Percentiles rank a stretch among this genome's conserved stretches.
These are phyloP conservation scores for Thielaviopsis musarum DNA, from an alignment of 2,329 filamentous ascomycete species.

Conservation along the genomic window DNA sequence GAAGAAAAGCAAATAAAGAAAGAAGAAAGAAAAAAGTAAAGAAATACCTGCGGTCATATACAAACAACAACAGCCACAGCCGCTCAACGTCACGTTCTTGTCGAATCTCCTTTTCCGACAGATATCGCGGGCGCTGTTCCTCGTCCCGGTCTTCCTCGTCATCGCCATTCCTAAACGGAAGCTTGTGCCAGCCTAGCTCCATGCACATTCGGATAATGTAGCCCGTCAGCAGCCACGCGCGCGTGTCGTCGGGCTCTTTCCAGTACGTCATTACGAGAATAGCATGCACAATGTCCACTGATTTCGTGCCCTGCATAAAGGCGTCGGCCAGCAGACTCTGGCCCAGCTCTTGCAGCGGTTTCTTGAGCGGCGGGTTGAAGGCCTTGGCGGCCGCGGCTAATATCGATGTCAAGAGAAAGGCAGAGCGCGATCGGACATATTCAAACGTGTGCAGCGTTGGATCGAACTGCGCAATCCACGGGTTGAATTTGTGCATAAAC, in stretches of 20 bases:
- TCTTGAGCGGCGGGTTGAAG: constrained; percentile 20
- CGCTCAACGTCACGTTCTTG: constrained; percentile 21
- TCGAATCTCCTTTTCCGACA: constrained; percentile 14
- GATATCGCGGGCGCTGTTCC: not conserved
- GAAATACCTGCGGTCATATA: constrained; percentile 23
- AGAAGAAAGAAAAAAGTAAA: not conserved
- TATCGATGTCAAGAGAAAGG: constrained; percentile 22
- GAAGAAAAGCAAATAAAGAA: not conserved
- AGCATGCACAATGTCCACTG: constrained; percentile 23
- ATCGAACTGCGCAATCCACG: constrained; percentile 25
- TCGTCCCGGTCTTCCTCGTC: not conserved
- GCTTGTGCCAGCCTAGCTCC: constrained; percentile 22
- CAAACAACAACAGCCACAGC: constrained; percentile 23
- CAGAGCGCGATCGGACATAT: constrained; percentile 20
- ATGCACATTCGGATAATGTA: constrained; percentile 25
- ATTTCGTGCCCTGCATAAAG: constrained; percentile 21
- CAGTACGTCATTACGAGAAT: constrained; percentile 25
- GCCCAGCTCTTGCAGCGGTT: constrained; percentile 7
- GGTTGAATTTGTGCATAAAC: constrained; percentile 23
- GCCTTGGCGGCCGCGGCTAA: constrained; percentile 22
- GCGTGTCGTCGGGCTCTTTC: constrained; percentile 25
- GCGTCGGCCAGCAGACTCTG: constrained; percentile 18
- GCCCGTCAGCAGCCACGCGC: constrained; percentile 23
- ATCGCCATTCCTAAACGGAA: constrained; percentile 13
- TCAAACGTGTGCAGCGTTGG: constrained; percentile 22